Conservation (phyloP, 768 basidiomycete species). For the Leucocoprinus birnbaumii region DNA sequence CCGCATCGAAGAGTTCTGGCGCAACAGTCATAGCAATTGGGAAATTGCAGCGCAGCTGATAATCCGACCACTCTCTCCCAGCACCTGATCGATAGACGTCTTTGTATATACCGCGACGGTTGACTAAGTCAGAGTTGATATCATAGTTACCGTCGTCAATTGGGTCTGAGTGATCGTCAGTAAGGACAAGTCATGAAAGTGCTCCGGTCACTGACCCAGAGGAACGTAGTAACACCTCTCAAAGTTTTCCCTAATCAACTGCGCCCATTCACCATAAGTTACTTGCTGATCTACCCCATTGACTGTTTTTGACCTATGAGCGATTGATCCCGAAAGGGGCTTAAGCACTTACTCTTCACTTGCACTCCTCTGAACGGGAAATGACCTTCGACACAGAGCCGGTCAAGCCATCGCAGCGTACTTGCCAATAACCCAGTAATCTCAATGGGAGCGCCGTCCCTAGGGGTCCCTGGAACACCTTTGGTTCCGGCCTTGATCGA, state of each 20-base stretch:
- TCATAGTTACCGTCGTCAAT: constrained; percentile 68
- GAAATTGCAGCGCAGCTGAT: constrained; percentile 92
- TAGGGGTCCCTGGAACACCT: constrained; percentile 92
- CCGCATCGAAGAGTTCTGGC: constrained; percentile 86
- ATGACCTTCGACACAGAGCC: constrained; percentile 55
- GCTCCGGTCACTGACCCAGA: constrained; percentile 47
- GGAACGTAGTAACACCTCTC: constrained; percentile 93
- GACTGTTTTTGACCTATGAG: constrained; percentile 43
- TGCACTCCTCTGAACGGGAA: constrained; percentile 93
- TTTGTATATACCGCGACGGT: constrained; percentile 96
- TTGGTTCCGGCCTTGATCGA: constrained; percentile 89
- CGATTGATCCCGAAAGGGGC: neutral
- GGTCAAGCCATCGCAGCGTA: constrained; percentile 84
- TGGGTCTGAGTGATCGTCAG: constrained; percentile 47
- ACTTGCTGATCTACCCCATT: constrained; percentile 65
- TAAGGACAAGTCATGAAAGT: neutral
- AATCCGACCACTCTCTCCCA: constrained; percentile 94
- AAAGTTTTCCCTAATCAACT: constrained; percentile 82
- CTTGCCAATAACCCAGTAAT: constrained; percentile 94
- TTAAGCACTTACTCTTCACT: constrained; percentile 57
- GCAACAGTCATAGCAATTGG: constrained; percentile 97
- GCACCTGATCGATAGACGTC: constrained; percentile 90
- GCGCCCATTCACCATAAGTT: constrained; percentile 88
- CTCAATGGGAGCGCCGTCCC: constrained; percentile 95
- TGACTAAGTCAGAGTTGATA: constrained; percentile 67